phyloP scores from a whole-genome alignment of 164 flowering plant genomes.

The Nelumbo lutea region DNA sequence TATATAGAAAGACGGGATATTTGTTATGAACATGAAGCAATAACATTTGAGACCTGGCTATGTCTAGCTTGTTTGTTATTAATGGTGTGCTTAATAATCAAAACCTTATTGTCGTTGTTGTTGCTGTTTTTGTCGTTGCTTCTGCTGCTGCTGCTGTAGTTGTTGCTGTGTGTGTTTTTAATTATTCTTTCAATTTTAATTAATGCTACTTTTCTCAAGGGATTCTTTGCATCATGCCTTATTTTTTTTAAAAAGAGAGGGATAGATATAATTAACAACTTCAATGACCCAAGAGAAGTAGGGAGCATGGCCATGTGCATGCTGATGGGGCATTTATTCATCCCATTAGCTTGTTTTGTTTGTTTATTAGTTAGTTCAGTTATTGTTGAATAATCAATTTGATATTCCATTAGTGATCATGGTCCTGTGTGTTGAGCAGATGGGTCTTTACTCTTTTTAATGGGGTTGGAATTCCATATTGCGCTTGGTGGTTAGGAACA shows the following conservation, averaged over 20 bases:
- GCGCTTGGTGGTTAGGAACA: constrained; percentile 11
- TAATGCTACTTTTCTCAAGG: constrained; percentile 7
- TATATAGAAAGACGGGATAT: constrained; percentile 21
- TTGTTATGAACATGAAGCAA: constrained; percentile 38
- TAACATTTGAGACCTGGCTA: constrained; percentile 19
- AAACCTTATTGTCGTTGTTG: neutral
- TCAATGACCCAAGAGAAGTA: constrained; percentile 16
- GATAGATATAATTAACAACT: neutral
- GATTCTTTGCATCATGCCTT: constrained; percentile 18
- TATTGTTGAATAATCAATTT: neutral
- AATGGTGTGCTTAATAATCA: constrained; percentile 20
- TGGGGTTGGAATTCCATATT: constrained; percentile 4
- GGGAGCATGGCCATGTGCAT: constrained; percentile 54
- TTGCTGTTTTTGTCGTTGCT: constrained; percentile 5
- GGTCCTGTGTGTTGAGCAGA: neutral
- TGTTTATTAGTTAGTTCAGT: neutral
- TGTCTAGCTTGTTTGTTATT: constrained; percentile 28
- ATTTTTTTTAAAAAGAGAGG: constrained; percentile 5
- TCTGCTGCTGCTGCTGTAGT: constrained; percentile 6
- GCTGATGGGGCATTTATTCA: constrained; percentile 19
- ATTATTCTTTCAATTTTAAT: constrained; percentile 20
- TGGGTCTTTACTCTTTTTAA: neutral
- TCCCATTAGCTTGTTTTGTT: neutral
- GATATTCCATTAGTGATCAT: neutral
- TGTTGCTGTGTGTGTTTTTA: constrained; percentile 26